These are phyloP conservation scores for Eremochloa ophiuroides DNA, from an alignment of 176 grass and related monocot species.

Conservation along the genomic window DNA sequence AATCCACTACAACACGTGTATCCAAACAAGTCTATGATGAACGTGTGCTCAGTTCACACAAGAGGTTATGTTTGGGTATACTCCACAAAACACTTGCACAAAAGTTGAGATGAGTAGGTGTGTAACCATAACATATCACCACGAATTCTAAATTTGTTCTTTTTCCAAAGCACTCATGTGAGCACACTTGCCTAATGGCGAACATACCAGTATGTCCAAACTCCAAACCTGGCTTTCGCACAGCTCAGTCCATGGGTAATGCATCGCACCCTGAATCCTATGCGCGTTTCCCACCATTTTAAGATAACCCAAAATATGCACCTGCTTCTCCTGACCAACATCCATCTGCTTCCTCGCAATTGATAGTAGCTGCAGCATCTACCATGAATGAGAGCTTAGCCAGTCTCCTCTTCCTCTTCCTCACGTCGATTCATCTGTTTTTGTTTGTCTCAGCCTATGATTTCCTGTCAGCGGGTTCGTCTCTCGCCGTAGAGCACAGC, in stretches of 20 bases:
- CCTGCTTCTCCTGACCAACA: background rate
- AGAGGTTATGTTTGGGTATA: background rate
- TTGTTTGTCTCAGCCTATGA: background rate
- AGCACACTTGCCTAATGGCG: background rate
- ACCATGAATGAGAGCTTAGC: background rate
- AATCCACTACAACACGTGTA: too few species aligned
- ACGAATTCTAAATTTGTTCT: background rate
- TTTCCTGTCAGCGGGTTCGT: slow-evolving; percentile 15
- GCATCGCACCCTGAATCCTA: background rate
- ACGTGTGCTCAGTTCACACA: background rate
- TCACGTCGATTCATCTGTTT: slow-evolving; percentile 11
- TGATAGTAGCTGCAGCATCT: background rate
- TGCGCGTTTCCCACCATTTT: background rate
- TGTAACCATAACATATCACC: background rate
- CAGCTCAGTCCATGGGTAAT: background rate
- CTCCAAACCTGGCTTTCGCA: background rate
- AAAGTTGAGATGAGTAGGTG: background rate
- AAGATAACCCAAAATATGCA: background rate
- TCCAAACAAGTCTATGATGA: too few species aligned
- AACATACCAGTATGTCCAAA: background rate
- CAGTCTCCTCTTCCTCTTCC: background rate
- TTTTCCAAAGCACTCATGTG: background rate
- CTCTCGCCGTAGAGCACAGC: slow-evolving; percentile 11
- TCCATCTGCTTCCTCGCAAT: background rate
- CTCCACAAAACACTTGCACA: background rate